phyloP scores from a whole-genome alignment of 305 asterid genomes.

The Euphrasia arctica region DNA sequence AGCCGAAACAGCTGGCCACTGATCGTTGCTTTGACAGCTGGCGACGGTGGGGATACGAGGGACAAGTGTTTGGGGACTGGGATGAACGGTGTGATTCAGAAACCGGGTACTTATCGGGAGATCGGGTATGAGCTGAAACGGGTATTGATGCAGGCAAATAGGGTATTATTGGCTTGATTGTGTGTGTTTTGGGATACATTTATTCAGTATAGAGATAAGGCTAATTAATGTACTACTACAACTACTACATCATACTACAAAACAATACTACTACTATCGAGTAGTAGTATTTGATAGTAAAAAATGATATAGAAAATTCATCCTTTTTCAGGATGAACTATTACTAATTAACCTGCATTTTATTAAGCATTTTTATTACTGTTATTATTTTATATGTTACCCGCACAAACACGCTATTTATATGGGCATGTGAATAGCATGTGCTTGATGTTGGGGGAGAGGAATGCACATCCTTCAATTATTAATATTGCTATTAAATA shows the following conservation, averaged over 20 bases:
- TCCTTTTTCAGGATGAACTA: not conserved
- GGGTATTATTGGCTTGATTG: not conserved
- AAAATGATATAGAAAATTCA: not conserved
- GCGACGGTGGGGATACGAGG: slow-evolving; percentile 38
- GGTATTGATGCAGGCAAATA: slow-evolving; percentile 29
- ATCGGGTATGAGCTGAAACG: slow-evolving; percentile 39
- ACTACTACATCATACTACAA: not conserved
- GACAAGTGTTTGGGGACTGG: slow-evolving; percentile 41
- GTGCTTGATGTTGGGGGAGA: not conserved
- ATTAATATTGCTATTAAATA: no score
- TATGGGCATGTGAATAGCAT: not conserved
- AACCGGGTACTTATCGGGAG: slow-evolving; percentile 42
- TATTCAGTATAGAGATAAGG: not conserved
- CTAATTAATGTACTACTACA: not conserved
- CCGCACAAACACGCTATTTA: not conserved
- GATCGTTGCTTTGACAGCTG: slow-evolving; percentile 67
- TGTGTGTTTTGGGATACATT: not conserved
- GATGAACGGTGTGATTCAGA: slow-evolving; percentile 48
- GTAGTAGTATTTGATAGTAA: not conserved
- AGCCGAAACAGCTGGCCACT: slow-evolving; percentile 67
- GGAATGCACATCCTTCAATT: no score
- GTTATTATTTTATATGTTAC: not conserved
- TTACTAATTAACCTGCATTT: not conserved
- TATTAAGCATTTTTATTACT: no score
- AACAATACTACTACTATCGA: not conserved